These are phyloP conservation scores for Fusarium sarcochroum DNA, from an alignment of 2,329 filamentous ascomycete species.

Conservation along the genomic window DNA sequence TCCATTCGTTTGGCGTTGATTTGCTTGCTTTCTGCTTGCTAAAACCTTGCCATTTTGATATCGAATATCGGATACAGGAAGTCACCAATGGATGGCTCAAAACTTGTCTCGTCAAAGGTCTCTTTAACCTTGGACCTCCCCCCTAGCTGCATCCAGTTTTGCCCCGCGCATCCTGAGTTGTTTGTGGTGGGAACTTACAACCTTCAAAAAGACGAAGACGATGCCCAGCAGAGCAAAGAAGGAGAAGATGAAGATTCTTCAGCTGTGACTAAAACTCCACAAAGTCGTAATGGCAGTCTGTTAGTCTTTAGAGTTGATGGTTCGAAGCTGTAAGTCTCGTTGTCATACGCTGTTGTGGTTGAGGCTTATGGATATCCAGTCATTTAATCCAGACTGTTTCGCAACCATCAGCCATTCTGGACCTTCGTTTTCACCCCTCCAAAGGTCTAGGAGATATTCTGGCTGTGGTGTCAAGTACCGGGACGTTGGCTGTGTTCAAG, in stretches of 20 bases:
- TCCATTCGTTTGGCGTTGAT: constrained; percentile 22
- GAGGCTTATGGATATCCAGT: constrained; percentile 55
- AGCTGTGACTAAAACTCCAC: constrained; percentile 56
- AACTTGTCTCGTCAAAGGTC: constrained; percentile 58
- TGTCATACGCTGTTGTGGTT: neutral
- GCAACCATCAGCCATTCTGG: constrained; percentile 82
- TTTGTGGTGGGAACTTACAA: constrained; percentile 90
- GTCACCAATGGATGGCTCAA: constrained; percentile 42
- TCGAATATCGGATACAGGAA: neutral
- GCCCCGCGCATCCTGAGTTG: constrained; percentile 70
- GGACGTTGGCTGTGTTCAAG: constrained; percentile 75
- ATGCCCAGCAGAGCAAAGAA: constrained; percentile 44
- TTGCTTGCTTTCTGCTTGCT: constrained; percentile 3
- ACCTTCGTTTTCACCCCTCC: constrained; percentile 82
- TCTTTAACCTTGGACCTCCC: constrained; percentile 74
- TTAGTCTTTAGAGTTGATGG: constrained; percentile 73
- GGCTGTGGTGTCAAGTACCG: constrained; percentile 84
- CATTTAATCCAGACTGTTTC: constrained; percentile 69
- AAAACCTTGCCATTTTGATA: constrained; percentile 18
- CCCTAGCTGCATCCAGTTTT: constrained; percentile 85
- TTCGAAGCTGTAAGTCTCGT: constrained; percentile 67
- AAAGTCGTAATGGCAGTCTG: constrained; percentile 81
- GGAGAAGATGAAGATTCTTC: constrained; percentile 43
- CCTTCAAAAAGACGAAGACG: constrained; percentile 68
- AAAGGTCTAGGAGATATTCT: constrained; percentile 66